These are phyloP conservation scores for Kuraishia cidri DNA, from an alignment of 805 yeast species.

Conservation along the genomic window DNA sequence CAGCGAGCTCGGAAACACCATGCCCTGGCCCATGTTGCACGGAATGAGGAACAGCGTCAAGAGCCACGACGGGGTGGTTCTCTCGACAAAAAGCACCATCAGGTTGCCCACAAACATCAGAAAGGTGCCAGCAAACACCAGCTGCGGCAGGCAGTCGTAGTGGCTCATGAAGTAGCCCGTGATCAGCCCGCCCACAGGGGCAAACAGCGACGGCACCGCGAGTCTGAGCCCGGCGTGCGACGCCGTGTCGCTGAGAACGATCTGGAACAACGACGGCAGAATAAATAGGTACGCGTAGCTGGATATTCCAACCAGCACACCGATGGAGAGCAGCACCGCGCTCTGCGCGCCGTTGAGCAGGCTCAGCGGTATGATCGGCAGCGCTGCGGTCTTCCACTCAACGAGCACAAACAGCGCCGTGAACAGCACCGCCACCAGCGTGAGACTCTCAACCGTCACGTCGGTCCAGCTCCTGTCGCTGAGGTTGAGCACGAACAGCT, in stretches of 20 bases:
- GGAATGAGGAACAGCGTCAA: conserved; percentile 20
- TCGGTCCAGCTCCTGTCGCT: no score
- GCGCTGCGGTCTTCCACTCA: conserved; percentile 10
- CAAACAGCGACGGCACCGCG: conserved; percentile 29
- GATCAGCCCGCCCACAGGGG: conserved; percentile 30
- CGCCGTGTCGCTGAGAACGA: conserved; percentile 28
- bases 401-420: conserved; percentile 4
- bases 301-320: conserved; percentile 27
- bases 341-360: conserved; percentile 15
- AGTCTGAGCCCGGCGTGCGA: conserved; percentile 30
- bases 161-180: conserved; percentile 27
- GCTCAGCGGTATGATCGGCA: conserved; percentile 25
- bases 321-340: conserved; percentile 16
- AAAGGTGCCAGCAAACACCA: conserved; percentile 23
- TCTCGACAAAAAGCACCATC: conserved; percentile 14
- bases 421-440: conserved; percentile 5
- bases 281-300: conserved; percentile 30
- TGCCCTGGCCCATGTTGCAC: conserved; percentile 28
- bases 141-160: conserved; percentile 12
- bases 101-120: conserved; percentile 26
- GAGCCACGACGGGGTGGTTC: conserved; percentile 15
- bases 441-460: no score
- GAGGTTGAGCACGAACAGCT: conserved; percentile 16
- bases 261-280: conserved; percentile 30
- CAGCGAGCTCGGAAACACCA: conserved; percentile 25